Evolutionary conservation across 2,329 filamentous ascomycete species (phyloP), one percentile per base, ranked within the genome.

Genomic region (Nigrospora osmanthi): DNA sequence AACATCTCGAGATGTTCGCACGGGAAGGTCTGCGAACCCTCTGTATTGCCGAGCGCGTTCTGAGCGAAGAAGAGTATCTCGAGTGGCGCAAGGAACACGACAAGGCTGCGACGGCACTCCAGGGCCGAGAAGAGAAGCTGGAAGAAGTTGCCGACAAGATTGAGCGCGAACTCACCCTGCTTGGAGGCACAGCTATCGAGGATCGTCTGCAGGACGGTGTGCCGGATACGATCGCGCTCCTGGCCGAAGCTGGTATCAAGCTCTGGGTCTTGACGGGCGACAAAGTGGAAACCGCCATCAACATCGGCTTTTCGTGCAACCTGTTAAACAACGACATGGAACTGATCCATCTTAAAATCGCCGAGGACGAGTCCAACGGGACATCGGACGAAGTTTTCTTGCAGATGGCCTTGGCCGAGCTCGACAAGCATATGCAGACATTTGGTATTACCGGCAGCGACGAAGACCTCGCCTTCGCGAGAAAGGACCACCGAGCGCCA

Each of bases 261-360:
- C 79, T 98, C 9, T 98, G 93, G 93, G 93, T 98, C 44, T 71
- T 98, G 52, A 98, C 93, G 14, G 93, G 94, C 51, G 93, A 98
- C 74, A 98, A 97, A 67, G 91, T 97, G 31, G 93, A 98, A 68
- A 98, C 93, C 19, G 93, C 94, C 47, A 98, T 98, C 80, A 98
- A 98, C 69, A 98, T 98, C 60, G 93, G 93, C 3, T 98, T 97
- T 67, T 98, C 94, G 11, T 98, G 94, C 72, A 98, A 98, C 56
- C 75, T 98, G 31, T 78, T 98, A 45, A 89, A 91, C 67, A 98
- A 96, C 64, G 88, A 95, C 54, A 96, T 98, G 93, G 93, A 98
- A 54, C 72, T 98, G 49, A 87, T 98, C 52, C 81, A 95, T 40
- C 75, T 98, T 55, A 94, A 94, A 60, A 76, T 93, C 30, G 79